Percentiles rank a stretch among this genome's conserved stretches.
phyloP scores from a whole-genome alignment of 192 early-diverging fungal species.

The Backusella macrospora region DNA sequence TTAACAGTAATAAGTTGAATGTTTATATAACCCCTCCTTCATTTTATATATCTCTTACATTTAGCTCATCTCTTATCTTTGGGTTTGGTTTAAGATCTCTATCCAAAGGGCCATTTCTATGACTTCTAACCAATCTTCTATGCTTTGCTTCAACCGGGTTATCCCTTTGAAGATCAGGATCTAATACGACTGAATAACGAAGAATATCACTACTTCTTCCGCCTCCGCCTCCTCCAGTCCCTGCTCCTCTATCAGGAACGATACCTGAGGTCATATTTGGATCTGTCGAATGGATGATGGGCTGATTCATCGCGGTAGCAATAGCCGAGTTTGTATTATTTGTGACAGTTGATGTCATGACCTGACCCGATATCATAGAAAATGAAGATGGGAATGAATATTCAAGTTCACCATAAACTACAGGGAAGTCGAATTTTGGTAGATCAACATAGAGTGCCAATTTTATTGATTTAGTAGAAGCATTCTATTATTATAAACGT shows the following conservation, averaged over 20 bases:
- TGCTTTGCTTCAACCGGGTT: constrained; percentile 98
- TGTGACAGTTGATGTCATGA: background rate
- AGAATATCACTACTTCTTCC: background rate
- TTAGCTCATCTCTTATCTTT: constrained; percentile 93
- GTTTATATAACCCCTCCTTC: background rate
- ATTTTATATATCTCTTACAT: constrained; percentile 54
- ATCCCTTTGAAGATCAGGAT: constrained; percentile 87
- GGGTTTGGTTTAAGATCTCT: constrained; percentile 97
- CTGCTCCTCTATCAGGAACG: background rate
- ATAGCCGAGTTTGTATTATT: constrained; percentile 19
- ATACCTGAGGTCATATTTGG: background rate
- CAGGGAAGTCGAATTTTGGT: constrained; percentile 95
- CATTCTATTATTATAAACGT: background rate
- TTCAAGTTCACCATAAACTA: constrained; percentile 88
- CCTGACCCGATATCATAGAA: background rate
- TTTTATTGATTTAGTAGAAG: constrained; percentile 54
- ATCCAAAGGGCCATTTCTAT: constrained; percentile 89
- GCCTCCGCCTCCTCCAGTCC: background rate
- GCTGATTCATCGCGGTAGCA: constrained; percentile 25
- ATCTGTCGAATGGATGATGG: background rate
- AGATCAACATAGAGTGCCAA: constrained; percentile 87
- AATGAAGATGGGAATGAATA: constrained; percentile 29
- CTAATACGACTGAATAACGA: constrained; percentile 54
- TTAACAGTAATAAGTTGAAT: background rate
- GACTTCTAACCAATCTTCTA: constrained; percentile 83